Percentiles rank a stretch among this genome's conserved stretches.
These are phyloP conservation scores for Penicillium cinerascens DNA, from an alignment of 495 filamentous ascomycete genomes.

Conservation along the genomic window DNA sequence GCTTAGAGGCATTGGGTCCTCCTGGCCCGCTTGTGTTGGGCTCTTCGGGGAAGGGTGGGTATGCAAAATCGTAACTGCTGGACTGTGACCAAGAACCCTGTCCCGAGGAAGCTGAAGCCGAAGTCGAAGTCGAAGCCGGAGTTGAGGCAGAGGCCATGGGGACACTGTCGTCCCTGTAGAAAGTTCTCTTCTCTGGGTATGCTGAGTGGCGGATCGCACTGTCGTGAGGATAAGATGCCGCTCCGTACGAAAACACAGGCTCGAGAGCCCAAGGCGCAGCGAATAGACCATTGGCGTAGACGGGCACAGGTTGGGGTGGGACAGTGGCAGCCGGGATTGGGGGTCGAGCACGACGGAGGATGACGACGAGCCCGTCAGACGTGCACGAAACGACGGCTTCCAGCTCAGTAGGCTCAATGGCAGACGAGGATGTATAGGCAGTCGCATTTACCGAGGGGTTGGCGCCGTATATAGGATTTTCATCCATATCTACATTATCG, in stretches of 20 bases:
- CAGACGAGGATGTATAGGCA: no score
- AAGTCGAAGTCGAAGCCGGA: not conserved
- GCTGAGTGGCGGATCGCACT: not conserved
- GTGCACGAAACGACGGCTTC: constrained; percentile 90
- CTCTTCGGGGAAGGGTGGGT: constrained; percentile 1
- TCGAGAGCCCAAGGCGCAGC: constrained; percentile 73
- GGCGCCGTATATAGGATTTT: not conserved
- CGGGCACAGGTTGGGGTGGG: constrained; percentile 35
- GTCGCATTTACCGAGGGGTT: not conserved
- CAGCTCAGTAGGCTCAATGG: constrained; percentile 66
- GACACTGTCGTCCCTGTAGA: constrained; percentile 13
- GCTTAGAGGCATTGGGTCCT: constrained; percentile 53
- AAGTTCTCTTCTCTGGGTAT: constrained; percentile 5
- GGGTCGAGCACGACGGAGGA: constrained; percentile 71
- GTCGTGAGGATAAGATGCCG: constrained; percentile 7
- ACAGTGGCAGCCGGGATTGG: constrained; percentile 52
- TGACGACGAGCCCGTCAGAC: constrained; percentile 82
- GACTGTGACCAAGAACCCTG: not conserved
- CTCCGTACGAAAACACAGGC: constrained; percentile 45
- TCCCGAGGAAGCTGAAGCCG: not conserved
- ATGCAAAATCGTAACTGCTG: not conserved
- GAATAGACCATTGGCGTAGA: constrained; percentile 64
- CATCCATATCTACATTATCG: constrained; percentile 27
- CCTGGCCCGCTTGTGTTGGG: constrained; percentile 17
- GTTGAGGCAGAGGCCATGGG: not conserved